phyloP scores from a whole-genome alignment of 441 rosid genomes.

The Gossypium gossypioides region DNA sequence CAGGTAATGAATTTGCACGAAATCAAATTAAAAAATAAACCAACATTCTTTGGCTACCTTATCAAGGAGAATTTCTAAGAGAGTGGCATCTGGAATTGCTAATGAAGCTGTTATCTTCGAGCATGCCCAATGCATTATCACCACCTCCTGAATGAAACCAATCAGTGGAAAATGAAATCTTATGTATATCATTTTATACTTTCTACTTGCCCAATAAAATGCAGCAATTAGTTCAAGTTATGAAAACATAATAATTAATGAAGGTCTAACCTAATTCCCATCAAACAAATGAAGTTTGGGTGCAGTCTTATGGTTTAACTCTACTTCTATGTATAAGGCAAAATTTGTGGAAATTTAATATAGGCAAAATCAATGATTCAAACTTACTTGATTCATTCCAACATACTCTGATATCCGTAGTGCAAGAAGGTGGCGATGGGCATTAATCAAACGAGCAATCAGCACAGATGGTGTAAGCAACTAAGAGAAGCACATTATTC shows the following conservation, averaged over 20 bases:
- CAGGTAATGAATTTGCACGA: constrained; percentile 12
- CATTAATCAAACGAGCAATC: constrained; percentile 83
- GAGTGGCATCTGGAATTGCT: constrained; percentile 73
- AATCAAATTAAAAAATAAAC: constrained; percentile 3
- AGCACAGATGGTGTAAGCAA: constrained; percentile 75
- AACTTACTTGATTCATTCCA: constrained; percentile 85
- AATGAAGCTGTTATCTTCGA: constrained; percentile 82
- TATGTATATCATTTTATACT: not conserved
- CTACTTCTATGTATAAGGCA: not conserved
- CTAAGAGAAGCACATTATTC: constrained; percentile 36
- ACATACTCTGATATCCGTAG: constrained; percentile 78
- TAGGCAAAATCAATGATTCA: not conserved
- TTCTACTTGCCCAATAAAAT: not conserved
- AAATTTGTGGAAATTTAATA: not conserved
- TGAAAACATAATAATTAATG: not conserved
- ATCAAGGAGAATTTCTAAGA: constrained; percentile 84
- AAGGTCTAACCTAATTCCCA: not conserved
- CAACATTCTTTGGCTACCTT: constrained; percentile 42
- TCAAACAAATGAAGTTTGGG: not conserved
- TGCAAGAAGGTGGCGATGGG: constrained; percentile 83
- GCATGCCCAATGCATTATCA: constrained; percentile 99
- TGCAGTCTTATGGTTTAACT: not conserved
- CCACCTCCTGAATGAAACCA: constrained; percentile 60
- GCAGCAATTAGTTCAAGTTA: not conserved
- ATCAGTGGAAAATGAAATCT: not conserved